Evolutionary conservation across 192 early-diverging fungal genomes (phyloP), one percentile per base, ranked within the genome.

Genomic region (Mycoemilia scoparia): DNA sequence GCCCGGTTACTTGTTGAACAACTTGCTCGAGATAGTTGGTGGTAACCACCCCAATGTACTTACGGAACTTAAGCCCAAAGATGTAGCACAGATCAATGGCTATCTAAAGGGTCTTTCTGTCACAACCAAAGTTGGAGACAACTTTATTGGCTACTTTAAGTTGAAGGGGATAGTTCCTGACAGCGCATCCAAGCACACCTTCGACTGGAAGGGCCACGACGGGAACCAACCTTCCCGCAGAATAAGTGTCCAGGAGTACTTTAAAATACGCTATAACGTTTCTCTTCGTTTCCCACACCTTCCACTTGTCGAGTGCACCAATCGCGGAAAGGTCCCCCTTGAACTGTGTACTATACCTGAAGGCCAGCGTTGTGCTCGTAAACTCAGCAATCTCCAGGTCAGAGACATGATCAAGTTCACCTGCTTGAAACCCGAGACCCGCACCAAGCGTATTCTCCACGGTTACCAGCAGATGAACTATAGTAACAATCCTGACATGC

Each of bases 391-490:
- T 32, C 54, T 52, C 20, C 77, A 88, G 64, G 91, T 87, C 0
- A 77, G 85, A 0, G 88, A 96, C 43, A 92, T 96, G 88, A 90
- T 96, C 46, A 83, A 74, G 20, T 86, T 84, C 46, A 87, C 87
- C 0, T 87, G 83, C 46, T 74, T 79, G 52, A 66, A 65, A 20
- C 91, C 91, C 1, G 64, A 71, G 29, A 67, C 81, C 12, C 81
- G 89, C 35, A 70, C 71, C 36, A 70, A 77, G 49, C 84, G 84
- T 43, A 96, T 96, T 42, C 34, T 4, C 7, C 64, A 77, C 14
- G 79, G 74, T 7, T 51, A 84, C n/a, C 54, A 59, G 8, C 48
- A 76, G 23, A 50, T 91, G 4, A 49, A 62, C 22, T 73, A 80
- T 52, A 45, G 41, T 39, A 69, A 46, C 35, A 83, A 70, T 52